These are phyloP conservation scores for Lachnellula suecica DNA, from an alignment of 2,329 filamentous ascomycete genomes.

Conservation along the genomic window DNA sequence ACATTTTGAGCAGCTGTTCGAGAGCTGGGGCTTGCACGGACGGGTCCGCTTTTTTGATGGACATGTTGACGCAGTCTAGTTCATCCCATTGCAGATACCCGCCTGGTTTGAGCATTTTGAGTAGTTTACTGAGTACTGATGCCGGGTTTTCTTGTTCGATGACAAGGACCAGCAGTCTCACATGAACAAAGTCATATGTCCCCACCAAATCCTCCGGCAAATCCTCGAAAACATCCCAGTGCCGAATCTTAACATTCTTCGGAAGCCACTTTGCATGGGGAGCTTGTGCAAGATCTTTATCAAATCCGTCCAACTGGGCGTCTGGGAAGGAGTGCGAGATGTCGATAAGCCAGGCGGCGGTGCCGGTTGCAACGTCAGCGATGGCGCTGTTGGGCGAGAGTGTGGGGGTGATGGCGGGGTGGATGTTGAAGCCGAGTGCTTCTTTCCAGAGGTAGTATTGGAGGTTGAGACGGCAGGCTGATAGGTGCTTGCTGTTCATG, in stretches of 20 bases:
- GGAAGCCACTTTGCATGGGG: background rate
- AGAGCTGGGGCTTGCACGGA: background rate
- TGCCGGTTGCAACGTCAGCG: slow-evolving; percentile 1
- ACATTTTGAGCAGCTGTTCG: background rate
- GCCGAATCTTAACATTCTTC: background rate
- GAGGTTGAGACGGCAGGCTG: too few species aligned
- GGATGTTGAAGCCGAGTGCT: too few species aligned
- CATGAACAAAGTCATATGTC: slow-evolving; percentile 2
- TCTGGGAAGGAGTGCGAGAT: background rate
- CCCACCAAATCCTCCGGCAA: background rate
- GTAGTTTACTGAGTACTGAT: background rate
- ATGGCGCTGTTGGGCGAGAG: too few species aligned
- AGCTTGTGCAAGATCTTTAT: background rate
- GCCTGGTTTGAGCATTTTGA: slow-evolving; percentile 4
- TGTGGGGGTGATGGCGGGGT: too few species aligned
- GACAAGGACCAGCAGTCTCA: background rate
- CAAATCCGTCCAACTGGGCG: background rate
- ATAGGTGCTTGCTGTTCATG: too few species aligned
- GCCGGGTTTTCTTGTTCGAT: background rate
- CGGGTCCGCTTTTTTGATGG: background rate
- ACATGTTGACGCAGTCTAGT: slow-evolving; percentile 1
- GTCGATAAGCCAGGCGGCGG: slow-evolving; percentile 1
- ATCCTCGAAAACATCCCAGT: background rate
- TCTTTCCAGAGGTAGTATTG: too few species aligned
- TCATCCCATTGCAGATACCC: slow-evolving; percentile 6